A percentile compares a stretch with the other conserved stretches of the same genome.
These are phyloP conservation scores for Tylopilus subfusipes DNA, from an alignment of 768 basidiomycete genomes.

Conservation along the genomic window DNA sequence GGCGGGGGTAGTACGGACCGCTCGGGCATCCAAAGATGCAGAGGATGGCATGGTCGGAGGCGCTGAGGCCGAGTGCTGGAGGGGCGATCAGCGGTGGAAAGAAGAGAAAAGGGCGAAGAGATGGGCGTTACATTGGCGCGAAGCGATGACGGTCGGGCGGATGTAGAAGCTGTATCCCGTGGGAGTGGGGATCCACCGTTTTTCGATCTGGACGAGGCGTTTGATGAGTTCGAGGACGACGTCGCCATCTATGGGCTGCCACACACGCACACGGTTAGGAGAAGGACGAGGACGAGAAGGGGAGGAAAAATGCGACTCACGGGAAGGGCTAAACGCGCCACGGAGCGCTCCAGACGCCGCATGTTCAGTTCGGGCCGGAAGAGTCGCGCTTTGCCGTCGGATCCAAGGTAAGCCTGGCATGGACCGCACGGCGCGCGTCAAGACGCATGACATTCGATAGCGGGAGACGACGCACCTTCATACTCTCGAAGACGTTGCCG, in stretches of 20 bases:
- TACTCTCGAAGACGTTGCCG: slow-evolving; percentile 57
- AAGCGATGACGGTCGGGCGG: slow-evolving; percentile 69
- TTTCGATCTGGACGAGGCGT: slow-evolving; percentile 64
- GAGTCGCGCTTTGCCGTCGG: slow-evolving; percentile 68
- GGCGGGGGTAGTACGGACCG: slow-evolving; percentile 52
- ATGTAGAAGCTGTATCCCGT: slow-evolving; percentile 84
- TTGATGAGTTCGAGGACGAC: slow-evolving; percentile 53
- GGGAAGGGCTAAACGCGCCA: slow-evolving; percentile 69
- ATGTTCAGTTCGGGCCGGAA: slow-evolving; percentile 88
- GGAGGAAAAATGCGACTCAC: slow-evolving; percentile 34
- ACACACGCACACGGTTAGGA: not conserved
- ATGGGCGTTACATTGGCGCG: slow-evolving; percentile 32
- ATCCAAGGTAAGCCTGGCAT: slow-evolving; percentile 60
- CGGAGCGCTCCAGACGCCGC: slow-evolving; percentile 70
- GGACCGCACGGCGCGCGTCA: not conserved
- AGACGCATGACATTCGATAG: not conserved
- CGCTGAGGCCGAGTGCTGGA: slow-evolving; percentile 61
- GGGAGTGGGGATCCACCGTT: slow-evolving; percentile 78
- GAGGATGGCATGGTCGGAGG: slow-evolving; percentile 76
- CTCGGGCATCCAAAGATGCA: slow-evolving; percentile 76
- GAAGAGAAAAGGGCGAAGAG: not conserved
- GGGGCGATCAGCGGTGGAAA: not conserved
- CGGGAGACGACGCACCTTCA: slow-evolving; percentile 48
- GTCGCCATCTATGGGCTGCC: slow-evolving; percentile 43
- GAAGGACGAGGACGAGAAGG: not conserved